Evolutionary conservation across 1,284 basidiomycete species (phyloP), one percentile per base, ranked within the genome.

Genomic region (Pseudozyma pruni): DNA sequence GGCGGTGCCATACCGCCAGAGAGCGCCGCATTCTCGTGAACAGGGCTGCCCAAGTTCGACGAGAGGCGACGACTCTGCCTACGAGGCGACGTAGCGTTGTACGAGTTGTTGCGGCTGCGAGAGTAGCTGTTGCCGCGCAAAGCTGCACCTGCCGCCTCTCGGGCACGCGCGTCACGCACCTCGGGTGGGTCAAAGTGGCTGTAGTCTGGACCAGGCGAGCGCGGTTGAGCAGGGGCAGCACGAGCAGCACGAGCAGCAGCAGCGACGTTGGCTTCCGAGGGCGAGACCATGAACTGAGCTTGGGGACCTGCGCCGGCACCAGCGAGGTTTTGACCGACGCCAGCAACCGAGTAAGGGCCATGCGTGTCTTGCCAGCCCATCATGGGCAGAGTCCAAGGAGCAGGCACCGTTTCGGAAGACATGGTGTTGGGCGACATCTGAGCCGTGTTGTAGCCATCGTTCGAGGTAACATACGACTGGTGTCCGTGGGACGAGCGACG

Each of bases 131-230:
- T 59, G 32, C 45, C 57, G 1, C 55, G 35, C 7, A 67, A 27
- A 3, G 68, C 66, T 4, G 57, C 67, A 32, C 55, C 69, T 16
- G 75, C 73, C n/a, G 68, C 68, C 44, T 78, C 62, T 17, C 67
- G 48, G 11, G 63, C 70, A n/a, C 76, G 66, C 20, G 57, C 58
- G 25, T 73, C 75, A 10, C 74, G 67, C 19, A 78, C 71, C 44
- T 78, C 76, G 23, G 75, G 75, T 14, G 76, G 72, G 53, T 78
- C 76, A 43, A 78, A 69, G 48, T 78, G 76, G 49, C 51, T 66
- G 59, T 78, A 78, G 31, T 74, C 69, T 2, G 68, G 74, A 35
- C 58, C 72, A 7, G 71, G 50, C 7, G 50, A 55, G 29, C 68
- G 51, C 7, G 67, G 32, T 8, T 48, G 51, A 17, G 34, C 35